Evolutionary conservation across 2,329 filamentous ascomycete genomes (phyloP).

Genomic region (Graphilbum sp.): DNA sequence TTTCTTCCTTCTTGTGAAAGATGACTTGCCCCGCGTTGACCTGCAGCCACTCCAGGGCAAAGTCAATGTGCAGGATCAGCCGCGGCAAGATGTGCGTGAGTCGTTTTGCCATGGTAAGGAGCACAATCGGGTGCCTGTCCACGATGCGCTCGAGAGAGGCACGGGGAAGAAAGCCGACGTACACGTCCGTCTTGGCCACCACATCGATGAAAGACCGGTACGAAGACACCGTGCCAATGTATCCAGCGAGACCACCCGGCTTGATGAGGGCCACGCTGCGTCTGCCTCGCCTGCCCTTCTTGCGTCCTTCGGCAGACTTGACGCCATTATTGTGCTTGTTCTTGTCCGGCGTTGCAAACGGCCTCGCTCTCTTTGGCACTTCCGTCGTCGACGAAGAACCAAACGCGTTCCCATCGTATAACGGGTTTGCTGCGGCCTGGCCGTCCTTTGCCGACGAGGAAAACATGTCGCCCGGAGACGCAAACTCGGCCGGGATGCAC

Average conservation of each 20-base stretch:
- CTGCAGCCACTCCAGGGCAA: slow-evolving; percentile 95
- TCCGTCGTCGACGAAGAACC: not conserved
- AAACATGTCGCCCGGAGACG: slow-evolving; percentile 22
- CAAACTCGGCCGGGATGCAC: slow-evolving; percentile 59
- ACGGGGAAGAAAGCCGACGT: slow-evolving; percentile 85
- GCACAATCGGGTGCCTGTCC: slow-evolving; percentile 77
- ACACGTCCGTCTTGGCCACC: slow-evolving; percentile 93
- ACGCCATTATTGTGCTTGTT: not conserved
- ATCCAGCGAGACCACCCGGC: slow-evolving; percentile 84
- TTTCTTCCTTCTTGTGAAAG: slow-evolving; percentile 86
- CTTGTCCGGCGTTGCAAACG: not conserved
- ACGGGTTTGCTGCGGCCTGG: not conserved
- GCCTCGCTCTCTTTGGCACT: not conserved
- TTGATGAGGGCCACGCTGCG: slow-evolving; percentile 82
- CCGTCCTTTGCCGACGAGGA: slow-evolving; percentile 2
- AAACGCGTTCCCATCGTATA: not conserved
- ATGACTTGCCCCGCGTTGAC: slow-evolving; percentile 90
- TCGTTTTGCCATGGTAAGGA: slow-evolving; percentile 91
- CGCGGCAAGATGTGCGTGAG: slow-evolving; percentile 78
- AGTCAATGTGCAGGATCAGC: slow-evolving; percentile 90
- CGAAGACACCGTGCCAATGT: slow-evolving; percentile 84
- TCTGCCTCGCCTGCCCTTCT: slow-evolving; percentile 28
- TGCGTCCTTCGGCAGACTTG: slow-evolving; percentile 21
- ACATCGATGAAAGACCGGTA: slow-evolving; percentile 95
- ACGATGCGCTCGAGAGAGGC: slow-evolving; percentile 79